Evolutionary conservation across 352 stramenopile species (phyloP), one percentile per base, ranked within the genome.

Genomic region (Phytophthora rubi): DNA sequence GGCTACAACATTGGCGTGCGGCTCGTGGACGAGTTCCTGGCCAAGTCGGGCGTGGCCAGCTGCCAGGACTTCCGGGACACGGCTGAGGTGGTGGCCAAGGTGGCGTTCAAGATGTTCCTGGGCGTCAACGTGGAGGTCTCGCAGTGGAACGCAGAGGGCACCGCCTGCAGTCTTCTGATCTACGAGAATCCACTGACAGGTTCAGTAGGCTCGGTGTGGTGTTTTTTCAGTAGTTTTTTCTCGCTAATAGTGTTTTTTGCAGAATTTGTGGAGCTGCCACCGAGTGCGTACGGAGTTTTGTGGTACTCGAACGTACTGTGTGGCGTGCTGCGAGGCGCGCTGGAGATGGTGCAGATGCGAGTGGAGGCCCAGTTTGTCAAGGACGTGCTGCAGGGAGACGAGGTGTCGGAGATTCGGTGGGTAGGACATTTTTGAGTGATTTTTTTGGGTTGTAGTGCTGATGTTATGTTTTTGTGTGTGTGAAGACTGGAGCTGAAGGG

Each of bases 61-160:
- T 97, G 93, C 73, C 68, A 84, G 58, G 91, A 97, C 75, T 97
- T 99, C 48, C 84, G 85, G 37, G 95, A 99, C 62, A 99, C 97
- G 15, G 85, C 93, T 30, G 95, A 99, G 56, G 92, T 98, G 28
- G 88, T 99, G 60, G 89, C 95, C 39, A 98, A 98, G 65, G 91
- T 98, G 28, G 97, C 95, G 6, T 99, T 99, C 71, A 98, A 98
- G 75, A 99, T 99, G 97, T 99, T 99, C 71, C 75, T 99, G 21
- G 97, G 97, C n/a, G 90, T 99, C 59, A 94, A 87, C 49, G 92
- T 88, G 35, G 97, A 99, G 37, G 87, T 98, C 4, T 63, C 80
- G 28, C 88, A 94, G 70, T 98, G 96, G 86, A 97, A 97, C 69
- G 76, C 81, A 32, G 90, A 98, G 42, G 83, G 83, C 45, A 95